Conservation (phyloP, 805 yeast genomes). For the Saccharomycopsis schoenii region DNA sequence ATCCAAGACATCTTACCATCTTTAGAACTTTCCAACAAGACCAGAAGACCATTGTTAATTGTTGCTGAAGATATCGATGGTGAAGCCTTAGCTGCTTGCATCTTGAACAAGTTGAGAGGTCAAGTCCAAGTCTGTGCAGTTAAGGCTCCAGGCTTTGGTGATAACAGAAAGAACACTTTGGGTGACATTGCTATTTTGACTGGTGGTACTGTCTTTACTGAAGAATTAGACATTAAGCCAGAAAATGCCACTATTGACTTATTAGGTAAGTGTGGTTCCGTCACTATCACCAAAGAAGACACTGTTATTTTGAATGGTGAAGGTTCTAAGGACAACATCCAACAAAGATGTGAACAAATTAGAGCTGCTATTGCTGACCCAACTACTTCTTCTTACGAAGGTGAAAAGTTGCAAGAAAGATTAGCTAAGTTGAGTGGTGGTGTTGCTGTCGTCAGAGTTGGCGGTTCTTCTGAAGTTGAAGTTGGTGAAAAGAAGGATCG, state of each 20-base stretch:
- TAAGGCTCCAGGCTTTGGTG: conserved; percentile 99
- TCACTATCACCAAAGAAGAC: conserved; percentile 91
- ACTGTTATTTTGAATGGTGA: conserved; percentile 89
- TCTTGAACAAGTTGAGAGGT: conserved; percentile 93
- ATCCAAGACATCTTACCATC: conserved; percentile 90
- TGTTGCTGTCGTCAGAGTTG: conserved; percentile 96
- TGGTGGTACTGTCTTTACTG: conserved; percentile 81
- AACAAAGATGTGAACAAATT: conserved; percentile 88
- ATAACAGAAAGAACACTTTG: conserved; percentile 91
- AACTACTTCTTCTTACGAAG: conserved; percentile 76
- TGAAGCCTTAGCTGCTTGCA: conserved; percentile 97
- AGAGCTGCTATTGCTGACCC: conserved; percentile 68
- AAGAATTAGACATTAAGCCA: conserved; percentile 91
- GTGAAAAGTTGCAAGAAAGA: conserved; percentile 94
- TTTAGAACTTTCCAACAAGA: conserved; percentile 83
- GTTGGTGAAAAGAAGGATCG: conserved; percentile 99
- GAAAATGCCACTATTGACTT: conserved; percentile 86
- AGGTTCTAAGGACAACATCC: conserved; percentile 73
- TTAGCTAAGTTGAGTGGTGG: conserved; percentile 95
- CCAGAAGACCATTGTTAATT: conserved; percentile 86
- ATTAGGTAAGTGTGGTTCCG: conserved; percentile 84
- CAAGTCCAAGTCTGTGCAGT: conserved; percentile 97
- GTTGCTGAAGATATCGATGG: conserved; percentile 96
- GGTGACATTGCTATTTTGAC: conserved; percentile 93
- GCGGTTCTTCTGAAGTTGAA: conserved; percentile 95